These are phyloP conservation scores for Ascochyta rabiei DNA, from an alignment of 2,329 filamentous ascomycete genomes.

Conservation along the genomic window DNA sequence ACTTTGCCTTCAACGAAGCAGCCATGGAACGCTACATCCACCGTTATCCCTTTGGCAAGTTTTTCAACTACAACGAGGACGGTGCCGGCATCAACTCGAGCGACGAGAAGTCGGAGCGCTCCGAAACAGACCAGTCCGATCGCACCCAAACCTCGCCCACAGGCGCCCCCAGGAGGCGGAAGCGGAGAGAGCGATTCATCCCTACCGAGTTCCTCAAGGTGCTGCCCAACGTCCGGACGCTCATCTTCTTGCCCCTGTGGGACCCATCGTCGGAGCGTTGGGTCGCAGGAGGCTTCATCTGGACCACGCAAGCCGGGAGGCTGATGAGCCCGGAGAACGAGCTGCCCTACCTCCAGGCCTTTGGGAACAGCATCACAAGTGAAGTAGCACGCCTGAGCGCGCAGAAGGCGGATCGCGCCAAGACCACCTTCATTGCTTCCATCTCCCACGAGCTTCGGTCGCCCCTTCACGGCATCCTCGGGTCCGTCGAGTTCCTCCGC, in stretches of 20 bases:
- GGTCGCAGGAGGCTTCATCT: constrained; percentile 42
- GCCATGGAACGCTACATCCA: constrained; percentile 44
- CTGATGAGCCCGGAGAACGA: constrained; percentile 42
- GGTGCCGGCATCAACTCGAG: constrained; percentile 40
- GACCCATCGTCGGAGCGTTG: constrained; percentile 43
- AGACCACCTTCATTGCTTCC: constrained; percentile 51
- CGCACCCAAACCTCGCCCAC: constrained; percentile 23
- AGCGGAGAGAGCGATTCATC: constrained; percentile 38
- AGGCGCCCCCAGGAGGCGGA: constrained; percentile 21
- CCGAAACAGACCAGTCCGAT: constrained; percentile 39
- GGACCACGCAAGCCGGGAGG: constrained; percentile 39
- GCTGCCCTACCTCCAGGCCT: constrained; percentile 43
- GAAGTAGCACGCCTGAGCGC: constrained; percentile 41
- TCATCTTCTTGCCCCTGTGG: constrained; percentile 48
- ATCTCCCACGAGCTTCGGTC: constrained; percentile 59
- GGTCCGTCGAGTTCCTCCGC: constrained; percentile 45
- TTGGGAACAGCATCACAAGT: constrained; percentile 43
- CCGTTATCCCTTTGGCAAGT: constrained; percentile 42
- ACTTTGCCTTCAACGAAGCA: constrained; percentile 40
- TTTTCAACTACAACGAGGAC: constrained; percentile 44
- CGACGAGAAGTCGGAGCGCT: constrained; percentile 39
- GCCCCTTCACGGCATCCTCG: constrained; percentile 66
- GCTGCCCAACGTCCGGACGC: constrained; percentile 42
- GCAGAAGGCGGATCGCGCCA: constrained; percentile 42
- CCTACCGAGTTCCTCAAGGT: constrained; percentile 41